Evolutionary conservation across 768 basidiomycete species (phyloP).

Genomic region (Rhodotorula taiwanensis): DNA sequence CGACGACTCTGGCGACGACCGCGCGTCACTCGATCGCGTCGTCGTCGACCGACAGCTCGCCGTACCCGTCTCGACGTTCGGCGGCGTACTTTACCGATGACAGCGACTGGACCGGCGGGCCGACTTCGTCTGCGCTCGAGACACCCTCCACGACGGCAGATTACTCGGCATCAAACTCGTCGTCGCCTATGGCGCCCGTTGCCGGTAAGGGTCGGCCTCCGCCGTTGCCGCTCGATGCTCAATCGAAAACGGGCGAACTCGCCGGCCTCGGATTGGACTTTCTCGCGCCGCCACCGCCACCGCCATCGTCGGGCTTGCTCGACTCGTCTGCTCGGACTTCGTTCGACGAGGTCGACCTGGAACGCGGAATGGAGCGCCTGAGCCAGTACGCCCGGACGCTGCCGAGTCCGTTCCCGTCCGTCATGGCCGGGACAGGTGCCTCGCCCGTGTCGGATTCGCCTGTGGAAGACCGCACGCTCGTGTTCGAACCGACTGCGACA

Average conservation of each 20-base stretch:
- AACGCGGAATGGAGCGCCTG: conserved; percentile 17
- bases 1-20: no score
- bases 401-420: conserved; percentile 12
- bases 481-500: neutral
- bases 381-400: conserved; percentile 17
- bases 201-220: neutral
- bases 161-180: neutral
- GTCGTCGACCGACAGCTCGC: neutral
- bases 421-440: neutral
- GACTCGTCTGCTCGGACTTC: neutral
- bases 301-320: no score
- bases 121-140: neutral
- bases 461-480: neutral
- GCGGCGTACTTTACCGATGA: neutral
- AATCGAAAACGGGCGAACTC: neutral
- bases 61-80: neutral
- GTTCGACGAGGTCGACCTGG: conserved; percentile 25
- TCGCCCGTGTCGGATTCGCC: neutral
- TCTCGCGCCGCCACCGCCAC: neutral
- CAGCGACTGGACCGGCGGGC: neutral
- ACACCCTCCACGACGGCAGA: conserved; percentile 7
- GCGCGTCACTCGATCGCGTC: no score
- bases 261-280: conserved; percentile 19
- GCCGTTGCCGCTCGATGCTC: conserved; percentile 6
- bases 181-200: neutral